A percentile compares a stretch with the other conserved stretches of the same genome.
Evolutionary conservation across 345 rosid species (phyloP).

Genomic region (Eucalyptus sp.): DNA sequence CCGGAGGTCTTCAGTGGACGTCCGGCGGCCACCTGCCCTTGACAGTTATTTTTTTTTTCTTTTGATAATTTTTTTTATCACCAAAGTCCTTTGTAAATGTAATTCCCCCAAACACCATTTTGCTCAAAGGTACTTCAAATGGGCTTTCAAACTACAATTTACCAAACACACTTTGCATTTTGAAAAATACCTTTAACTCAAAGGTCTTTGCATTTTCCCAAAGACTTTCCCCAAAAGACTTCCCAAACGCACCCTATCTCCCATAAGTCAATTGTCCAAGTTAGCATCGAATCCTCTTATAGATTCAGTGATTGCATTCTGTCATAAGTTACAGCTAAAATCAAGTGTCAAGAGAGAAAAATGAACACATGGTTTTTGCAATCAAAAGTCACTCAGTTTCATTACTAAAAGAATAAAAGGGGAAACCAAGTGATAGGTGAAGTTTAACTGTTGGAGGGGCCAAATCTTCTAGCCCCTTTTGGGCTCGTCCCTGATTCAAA

Average conservation of each 20-base stretch:
- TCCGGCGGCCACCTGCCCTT: no score
- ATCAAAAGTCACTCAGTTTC: neutral
- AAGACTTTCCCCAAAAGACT: no score
- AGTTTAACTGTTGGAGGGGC: neutral
- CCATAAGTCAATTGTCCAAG: neutral
- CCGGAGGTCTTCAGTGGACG: no score
- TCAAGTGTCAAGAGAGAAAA: neutral
- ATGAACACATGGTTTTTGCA: neutral
- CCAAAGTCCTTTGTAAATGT: no score
- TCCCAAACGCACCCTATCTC: neutral
- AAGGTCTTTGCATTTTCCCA: no score
- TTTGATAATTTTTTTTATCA: no score
- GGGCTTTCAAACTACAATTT: no score
- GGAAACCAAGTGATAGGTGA: neutral
- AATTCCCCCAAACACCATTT: no score
- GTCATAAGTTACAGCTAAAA: neutral
- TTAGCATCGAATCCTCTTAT: neutral
- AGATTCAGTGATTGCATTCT: neutral
- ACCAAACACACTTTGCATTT: no score
- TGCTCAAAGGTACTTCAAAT: no score
- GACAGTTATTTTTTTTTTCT: no score
- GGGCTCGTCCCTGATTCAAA: neutral
- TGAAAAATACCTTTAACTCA: no score
- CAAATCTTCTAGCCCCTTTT: neutral
- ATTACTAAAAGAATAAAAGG: neutral